These are phyloP conservation scores for Lichtheimia ramosa DNA, from an alignment of 371 early-diverging fungal genomes.

Conservation along the genomic window DNA sequence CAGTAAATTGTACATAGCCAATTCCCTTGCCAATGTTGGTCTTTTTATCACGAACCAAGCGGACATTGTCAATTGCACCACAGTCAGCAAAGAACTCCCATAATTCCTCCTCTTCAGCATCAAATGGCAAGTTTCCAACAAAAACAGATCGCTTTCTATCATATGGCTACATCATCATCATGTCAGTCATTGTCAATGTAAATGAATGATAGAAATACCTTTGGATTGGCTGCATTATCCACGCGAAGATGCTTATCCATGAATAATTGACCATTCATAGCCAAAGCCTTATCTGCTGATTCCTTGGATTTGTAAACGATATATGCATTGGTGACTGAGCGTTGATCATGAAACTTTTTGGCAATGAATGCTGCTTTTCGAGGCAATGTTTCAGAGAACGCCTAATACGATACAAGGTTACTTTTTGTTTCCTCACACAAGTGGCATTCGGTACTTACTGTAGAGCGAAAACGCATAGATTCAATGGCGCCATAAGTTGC, in stretches of 20 bases:
- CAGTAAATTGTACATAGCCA: slow-evolving; percentile 81
- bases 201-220: slow-evolving; percentile 20
- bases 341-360: slow-evolving; percentile 78
- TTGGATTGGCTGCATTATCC: slow-evolving; percentile 64
- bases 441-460: slow-evolving; percentile 39
- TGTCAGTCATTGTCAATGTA: background rate
- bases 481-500: slow-evolving; percentile 75
- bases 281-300: slow-evolving; percentile 63
- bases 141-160: slow-evolving; percentile 87
- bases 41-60: slow-evolving; percentile 82
- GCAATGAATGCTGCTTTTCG: slow-evolving; percentile 76
- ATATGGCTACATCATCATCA: slow-evolving; percentile 39
- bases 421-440: too few relatives aligned
- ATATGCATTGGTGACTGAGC: slow-evolving; percentile 87
- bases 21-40: slow-evolving; percentile 96
- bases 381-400: slow-evolving; percentile 67
- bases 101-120: slow-evolving; percentile 82
- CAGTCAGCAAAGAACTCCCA: slow-evolving; percentile 83
- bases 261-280: slow-evolving; percentile 79
- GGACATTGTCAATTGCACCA: slow-evolving; percentile 83
- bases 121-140: slow-evolving; percentile 90
- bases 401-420: slow-evolving; percentile 26
- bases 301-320: slow-evolving; percentile 73
- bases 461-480: slow-evolving; percentile 88
- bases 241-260: slow-evolving; percentile 88